phyloP scores from a whole-genome alignment of 2,329 filamentous ascomycete species.

The Acarospora socialis region DNA sequence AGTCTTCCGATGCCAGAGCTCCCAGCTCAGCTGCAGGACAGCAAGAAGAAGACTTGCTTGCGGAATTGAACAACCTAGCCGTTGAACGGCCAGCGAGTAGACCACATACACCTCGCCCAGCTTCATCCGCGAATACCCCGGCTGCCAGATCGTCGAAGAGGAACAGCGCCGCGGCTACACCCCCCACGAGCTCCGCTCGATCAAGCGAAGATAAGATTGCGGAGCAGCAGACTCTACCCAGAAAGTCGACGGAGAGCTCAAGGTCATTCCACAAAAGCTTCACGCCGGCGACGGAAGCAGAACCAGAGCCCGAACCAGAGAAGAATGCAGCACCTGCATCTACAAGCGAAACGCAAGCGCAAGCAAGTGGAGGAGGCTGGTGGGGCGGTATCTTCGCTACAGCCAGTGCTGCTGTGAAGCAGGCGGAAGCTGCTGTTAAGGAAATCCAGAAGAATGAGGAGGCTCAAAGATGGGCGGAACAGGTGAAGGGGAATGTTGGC shows the following conservation, averaged over 20 bases:
- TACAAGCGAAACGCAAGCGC: conserved; percentile 21
- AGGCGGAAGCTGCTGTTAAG: conserved; percentile 82
- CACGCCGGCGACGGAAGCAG: conserved; percentile 45
- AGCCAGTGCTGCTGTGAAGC: conserved; percentile 60
- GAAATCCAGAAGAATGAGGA: conserved; percentile 95
- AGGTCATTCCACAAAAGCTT: conserved; percentile 56
- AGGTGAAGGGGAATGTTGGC: conserved; percentile 79
- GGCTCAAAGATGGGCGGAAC: conserved; percentile 88
- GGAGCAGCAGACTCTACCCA: conserved; percentile 20
- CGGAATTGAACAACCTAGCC: conserved; percentile 72
- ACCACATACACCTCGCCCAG: conserved; percentile 65
- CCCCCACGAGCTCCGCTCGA: conserved; percentile 37
- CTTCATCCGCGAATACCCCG: conserved; percentile 39
- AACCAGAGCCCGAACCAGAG: conserved; percentile 43
- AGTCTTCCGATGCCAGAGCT: conserved; percentile 10
- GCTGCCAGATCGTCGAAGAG: conserved; percentile 38
- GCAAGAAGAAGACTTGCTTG: conserved; percentile 60
- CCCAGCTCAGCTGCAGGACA: conserved; percentile 10
- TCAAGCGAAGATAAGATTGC: conserved; percentile 50
- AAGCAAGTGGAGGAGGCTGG: conserved; percentile 54
- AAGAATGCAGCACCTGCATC: conserved; percentile 38
- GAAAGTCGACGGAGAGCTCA: conserved; percentile 68
- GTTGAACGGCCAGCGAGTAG: conserved; percentile 54
- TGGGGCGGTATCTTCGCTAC: conserved; percentile 70
- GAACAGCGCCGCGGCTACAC: conserved; percentile 35